Conservation (phyloP, 2,329 filamentous ascomycete genomes). For the Aspergillus cejpii region DNA sequence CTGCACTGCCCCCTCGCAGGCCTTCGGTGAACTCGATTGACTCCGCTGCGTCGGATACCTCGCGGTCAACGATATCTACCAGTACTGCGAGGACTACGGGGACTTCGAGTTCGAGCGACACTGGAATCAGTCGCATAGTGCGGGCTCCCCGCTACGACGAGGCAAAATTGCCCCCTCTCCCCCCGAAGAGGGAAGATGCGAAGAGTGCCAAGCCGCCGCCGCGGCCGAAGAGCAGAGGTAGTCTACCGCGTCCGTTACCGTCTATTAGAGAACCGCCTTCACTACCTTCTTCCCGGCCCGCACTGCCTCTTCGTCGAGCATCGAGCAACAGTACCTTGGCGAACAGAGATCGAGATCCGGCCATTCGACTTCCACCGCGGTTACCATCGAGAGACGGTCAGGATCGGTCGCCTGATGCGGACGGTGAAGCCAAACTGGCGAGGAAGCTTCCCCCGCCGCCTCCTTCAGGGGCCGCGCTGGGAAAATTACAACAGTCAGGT, state of each 20-base stretch:
- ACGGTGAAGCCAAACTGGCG: conserved; percentile 15
- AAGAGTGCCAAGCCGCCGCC: conserved; percentile 17
- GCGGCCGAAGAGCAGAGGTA: conserved; percentile 18
- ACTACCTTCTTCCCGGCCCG: conserved; percentile 9
- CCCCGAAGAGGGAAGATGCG: conserved; percentile 41
- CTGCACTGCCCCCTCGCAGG: conserved; percentile 46
- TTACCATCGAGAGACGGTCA: conserved; percentile 19
- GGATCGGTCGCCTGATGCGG: conserved; percentile 12
- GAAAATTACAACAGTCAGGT: conserved; percentile 40
- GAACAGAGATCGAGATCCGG: conserved; percentile 6
- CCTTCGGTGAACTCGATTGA: conserved; percentile 43
- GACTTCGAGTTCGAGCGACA: conserved; percentile 28
- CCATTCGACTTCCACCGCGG: conserved; percentile 21
- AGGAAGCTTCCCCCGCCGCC: conserved; percentile 33
- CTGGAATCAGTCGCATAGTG: conserved; percentile 33
- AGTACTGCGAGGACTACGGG: conserved; percentile 36
- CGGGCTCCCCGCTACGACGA: conserved; percentile 54
- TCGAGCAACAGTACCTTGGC: conserved; percentile 14
- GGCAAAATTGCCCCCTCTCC: conserved; percentile 49
- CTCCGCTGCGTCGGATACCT: conserved; percentile 49
- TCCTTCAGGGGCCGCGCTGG: conserved; percentile 29
- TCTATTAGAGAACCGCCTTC: neutral
- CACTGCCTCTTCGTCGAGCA: conserved; percentile 18
- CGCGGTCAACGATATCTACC: conserved; percentile 40
- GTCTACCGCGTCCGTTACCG: conserved; percentile 10